These are phyloP conservation scores for Diplodia mutila DNA, from an alignment of 2,329 filamentous ascomycete genomes.

Conservation along the genomic window DNA sequence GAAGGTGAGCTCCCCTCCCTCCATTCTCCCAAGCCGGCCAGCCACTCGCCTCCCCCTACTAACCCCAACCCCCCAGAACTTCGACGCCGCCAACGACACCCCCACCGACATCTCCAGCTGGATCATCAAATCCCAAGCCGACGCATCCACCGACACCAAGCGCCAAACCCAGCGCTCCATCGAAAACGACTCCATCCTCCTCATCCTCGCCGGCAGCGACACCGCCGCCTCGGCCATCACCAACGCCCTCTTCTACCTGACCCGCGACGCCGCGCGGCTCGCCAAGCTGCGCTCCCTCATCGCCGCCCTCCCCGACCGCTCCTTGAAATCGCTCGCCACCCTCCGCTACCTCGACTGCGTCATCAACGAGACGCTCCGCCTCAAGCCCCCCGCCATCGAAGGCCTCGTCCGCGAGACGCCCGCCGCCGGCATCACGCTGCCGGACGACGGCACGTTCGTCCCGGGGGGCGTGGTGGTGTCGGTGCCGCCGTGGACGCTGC, in stretches of 20 bases:
- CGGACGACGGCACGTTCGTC: constrained; percentile 43
- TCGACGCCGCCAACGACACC: neutral
- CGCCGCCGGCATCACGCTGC: constrained; percentile 42
- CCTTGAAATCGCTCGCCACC: constrained; percentile 35
- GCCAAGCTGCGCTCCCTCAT: constrained; percentile 21
- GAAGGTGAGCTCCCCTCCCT: neutral
- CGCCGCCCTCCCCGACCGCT: constrained; percentile 37
- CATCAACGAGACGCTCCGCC: constrained; percentile 50
- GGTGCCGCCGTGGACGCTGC: constrained; percentile 30
- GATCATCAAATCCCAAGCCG: constrained; percentile 8
- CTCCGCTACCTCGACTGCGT: constrained; percentile 43
- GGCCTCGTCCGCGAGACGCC: constrained; percentile 32
- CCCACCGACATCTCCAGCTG: constrained; percentile 19
- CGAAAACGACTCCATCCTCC: constrained; percentile 39
- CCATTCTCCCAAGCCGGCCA: no score
- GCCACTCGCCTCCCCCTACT: no score
- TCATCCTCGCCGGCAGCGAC: constrained; percentile 39
- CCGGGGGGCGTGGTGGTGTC: constrained; percentile 37
- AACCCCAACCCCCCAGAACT: neutral
- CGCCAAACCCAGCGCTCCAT: constrained; percentile 31
- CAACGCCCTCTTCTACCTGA: constrained; percentile 30
- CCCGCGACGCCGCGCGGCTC: constrained; percentile 24
- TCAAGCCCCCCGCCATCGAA: constrained; percentile 40
- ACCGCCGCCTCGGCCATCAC: constrained; percentile 14
- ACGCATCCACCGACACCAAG: constrained; percentile 25